These are phyloP conservation scores for Aphanoascus verrucosus DNA, from an alignment of 2,329 filamentous ascomycete genomes.

Conservation along the genomic window DNA sequence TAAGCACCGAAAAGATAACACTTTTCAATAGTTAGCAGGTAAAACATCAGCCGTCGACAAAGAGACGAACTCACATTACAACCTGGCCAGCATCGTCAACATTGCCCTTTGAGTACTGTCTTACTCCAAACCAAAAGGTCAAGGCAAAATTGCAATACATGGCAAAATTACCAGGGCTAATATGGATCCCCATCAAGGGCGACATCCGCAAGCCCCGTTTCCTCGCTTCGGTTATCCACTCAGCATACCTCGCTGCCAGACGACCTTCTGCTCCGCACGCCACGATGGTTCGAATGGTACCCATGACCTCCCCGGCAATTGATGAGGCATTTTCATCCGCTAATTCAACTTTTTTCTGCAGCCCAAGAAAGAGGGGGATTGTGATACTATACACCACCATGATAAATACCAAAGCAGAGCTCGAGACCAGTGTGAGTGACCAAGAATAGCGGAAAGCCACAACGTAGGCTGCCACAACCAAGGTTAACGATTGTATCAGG, in stretches of 20 bases:
- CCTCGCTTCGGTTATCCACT: constrained; percentile 30
- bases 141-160: constrained; percentile 30
- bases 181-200: constrained; percentile 23
- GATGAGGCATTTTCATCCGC: constrained; percentile 30
- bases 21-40: constrained; percentile 14
- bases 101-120: constrained; percentile 26
- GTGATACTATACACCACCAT: constrained; percentile 25
- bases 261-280: constrained; percentile 34
- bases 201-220: constrained; percentile 24
- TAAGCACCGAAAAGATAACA: constrained; percentile 28
- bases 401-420: constrained; percentile 38
- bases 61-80: constrained; percentile 23
- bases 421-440: constrained; percentile 43
- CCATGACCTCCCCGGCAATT: constrained; percentile 35
- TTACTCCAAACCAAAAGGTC: constrained; percentile 32
- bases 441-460: constrained; percentile 45
- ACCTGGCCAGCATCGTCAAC: constrained; percentile 29
- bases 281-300: constrained; percentile 36
- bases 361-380: constrained; percentile 26
- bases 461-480: constrained; percentile 38
- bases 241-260: constrained; percentile 28
- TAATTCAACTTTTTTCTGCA: constrained; percentile 28
- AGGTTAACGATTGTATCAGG: constrained; percentile 34
- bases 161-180: constrained; percentile 28
- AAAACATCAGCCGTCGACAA: neutral